A percentile compares a stretch with the other conserved stretches of the same genome.
phyloP scores from a whole-genome alignment of 495 filamentous ascomycete genomes.

The Xeromyces bisporus region DNA sequence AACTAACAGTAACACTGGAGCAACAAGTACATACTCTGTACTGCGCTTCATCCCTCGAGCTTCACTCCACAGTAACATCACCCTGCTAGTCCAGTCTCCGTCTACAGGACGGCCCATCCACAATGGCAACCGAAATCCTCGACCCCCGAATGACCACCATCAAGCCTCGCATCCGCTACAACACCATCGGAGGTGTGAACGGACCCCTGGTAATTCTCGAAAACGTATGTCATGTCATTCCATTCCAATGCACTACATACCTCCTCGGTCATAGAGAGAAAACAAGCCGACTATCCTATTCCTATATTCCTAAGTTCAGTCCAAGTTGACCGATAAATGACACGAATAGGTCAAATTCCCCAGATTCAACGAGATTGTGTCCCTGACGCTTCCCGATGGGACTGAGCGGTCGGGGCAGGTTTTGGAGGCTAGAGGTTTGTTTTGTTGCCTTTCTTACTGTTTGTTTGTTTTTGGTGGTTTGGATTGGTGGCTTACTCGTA shows the following conservation, averaged over 20 bases:
- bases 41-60: no score
- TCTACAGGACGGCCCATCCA: constrained; percentile 12
- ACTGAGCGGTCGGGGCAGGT: constrained; percentile 88
- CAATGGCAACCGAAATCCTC: constrained; percentile 40
- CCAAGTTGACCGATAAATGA: constrained; percentile 4
- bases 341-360: constrained; percentile 98
- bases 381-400: constrained; percentile 87
- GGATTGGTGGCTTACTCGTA: no score
- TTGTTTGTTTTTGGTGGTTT: no score
- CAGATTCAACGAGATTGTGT: constrained; percentile 94
- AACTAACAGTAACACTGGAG: no score
- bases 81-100: neutral
- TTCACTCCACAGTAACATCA: no score
- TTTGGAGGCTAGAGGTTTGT: constrained; percentile 81
- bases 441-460: constrained; percentile 1
- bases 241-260: no score
- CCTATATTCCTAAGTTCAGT: neutral
- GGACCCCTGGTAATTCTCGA: constrained; percentile 94
- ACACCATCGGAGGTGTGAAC: constrained; percentile 96
- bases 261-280: no score
- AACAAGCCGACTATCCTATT: no score
- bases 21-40: no score
- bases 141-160: constrained; percentile 72
- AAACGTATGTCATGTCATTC: constrained; percentile 64
- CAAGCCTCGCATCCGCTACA: constrained; percentile 81